Conservation (phyloP, 257 asterid genomes). For the Misopates orontium region DNA sequence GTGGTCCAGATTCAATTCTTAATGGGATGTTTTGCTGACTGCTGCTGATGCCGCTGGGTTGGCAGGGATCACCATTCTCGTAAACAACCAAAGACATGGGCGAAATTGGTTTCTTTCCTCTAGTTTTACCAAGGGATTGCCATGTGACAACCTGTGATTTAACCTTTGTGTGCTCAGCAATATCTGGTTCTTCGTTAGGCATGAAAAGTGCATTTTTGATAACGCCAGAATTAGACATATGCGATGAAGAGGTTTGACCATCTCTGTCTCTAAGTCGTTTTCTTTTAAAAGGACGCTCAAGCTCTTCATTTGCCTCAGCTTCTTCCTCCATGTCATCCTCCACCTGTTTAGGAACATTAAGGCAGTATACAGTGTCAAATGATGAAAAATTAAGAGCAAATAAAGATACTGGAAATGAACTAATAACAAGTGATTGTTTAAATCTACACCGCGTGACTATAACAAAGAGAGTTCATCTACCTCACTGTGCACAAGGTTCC, state of each 20-base stretch:
- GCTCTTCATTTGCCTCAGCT: conserved; percentile 48
- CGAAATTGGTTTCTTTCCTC: conserved; percentile 35
- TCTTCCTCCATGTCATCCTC: conserved; percentile 45
- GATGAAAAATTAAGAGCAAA: conserved; percentile 1
- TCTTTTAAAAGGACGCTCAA: conserved; percentile 63
- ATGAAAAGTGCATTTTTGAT: conserved; percentile 28
- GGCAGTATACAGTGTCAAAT: background rate
- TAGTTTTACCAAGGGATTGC: conserved; percentile 26
- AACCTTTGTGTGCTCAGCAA: conserved; percentile 20
- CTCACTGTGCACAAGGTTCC: conserved; percentile 22
- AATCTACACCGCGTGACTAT: background rate
- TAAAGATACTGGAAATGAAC: background rate
- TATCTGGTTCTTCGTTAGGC: conserved; percentile 44
- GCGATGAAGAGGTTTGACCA: conserved; percentile 45
- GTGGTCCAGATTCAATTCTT: conserved; percentile 22
- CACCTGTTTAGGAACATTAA: conserved; percentile 29
- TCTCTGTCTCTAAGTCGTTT: conserved; percentile 46
- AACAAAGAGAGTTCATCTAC: conserved; percentile 9
- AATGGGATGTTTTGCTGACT: conserved; percentile 22
- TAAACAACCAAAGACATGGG: conserved; percentile 17
- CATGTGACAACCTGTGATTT: conserved; percentile 22
- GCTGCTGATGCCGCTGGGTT: conserved; percentile 5
- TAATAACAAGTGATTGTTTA: background rate
- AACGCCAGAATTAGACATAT: conserved; percentile 21
- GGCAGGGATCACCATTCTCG: conserved; percentile 26